phyloP scores from a whole-genome alignment of 176 grass and related monocot genomes.

The Rhynchospora pubera region DNA sequence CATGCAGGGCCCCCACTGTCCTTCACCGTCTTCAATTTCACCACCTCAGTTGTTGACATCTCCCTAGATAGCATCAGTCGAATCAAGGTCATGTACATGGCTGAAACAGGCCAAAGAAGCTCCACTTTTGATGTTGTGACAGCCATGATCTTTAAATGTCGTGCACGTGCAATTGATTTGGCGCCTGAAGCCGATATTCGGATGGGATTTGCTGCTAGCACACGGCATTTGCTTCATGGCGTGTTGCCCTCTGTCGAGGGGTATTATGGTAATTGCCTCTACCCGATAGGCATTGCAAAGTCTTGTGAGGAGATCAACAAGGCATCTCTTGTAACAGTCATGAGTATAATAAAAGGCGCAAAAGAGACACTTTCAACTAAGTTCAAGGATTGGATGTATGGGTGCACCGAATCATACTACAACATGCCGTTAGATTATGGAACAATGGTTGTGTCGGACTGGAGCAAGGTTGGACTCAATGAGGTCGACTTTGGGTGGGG shows the following conservation, averaged over 20 bases:
- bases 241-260: constrained; percentile 42
- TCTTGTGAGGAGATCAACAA: constrained; percentile 34
- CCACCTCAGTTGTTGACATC: constrained; percentile 45
- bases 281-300: constrained; percentile 33
- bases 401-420: constrained; percentile 30
- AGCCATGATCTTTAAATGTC: constrained; percentile 51
- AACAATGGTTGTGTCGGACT: constrained; percentile 53
- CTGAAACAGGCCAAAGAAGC: constrained; percentile 45
- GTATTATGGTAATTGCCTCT: constrained; percentile 72
- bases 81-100: constrained; percentile 30
- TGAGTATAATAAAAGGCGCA: constrained; percentile 40
- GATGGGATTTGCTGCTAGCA: constrained; percentile 42
- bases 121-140: constrained; percentile 72
- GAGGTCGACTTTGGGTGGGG: constrained; percentile 71
- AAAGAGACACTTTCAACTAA: constrained; percentile 31
- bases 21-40: constrained; percentile 40
- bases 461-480: constrained; percentile 60
- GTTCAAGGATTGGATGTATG: constrained; percentile 53
- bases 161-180: constrained; percentile 37
- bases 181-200: constrained; percentile 24
- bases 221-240: constrained; percentile 48
- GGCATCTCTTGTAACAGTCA: constrained; percentile 21
- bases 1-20: constrained; percentile 17
- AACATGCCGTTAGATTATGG: constrained; percentile 56
- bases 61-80: constrained; percentile 47